These are phyloP conservation scores for Herpotrichia juniperi DNA, from an alignment of 2,329 filamentous ascomycete genomes.

Conservation along the genomic window DNA sequence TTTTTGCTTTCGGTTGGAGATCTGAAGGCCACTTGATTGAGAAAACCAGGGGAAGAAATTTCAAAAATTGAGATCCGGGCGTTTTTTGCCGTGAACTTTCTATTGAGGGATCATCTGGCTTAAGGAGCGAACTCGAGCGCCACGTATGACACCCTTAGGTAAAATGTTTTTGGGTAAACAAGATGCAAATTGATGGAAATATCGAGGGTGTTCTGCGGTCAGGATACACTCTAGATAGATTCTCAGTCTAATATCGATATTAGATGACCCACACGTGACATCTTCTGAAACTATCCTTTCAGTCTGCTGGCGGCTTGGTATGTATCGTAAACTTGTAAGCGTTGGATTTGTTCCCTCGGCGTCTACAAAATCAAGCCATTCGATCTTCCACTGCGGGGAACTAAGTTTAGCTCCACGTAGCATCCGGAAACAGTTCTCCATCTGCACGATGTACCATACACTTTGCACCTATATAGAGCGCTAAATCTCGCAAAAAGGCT, in stretches of 20 bases:
- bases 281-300: too few relatives aligned
- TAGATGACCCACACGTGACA: too few relatives aligned
- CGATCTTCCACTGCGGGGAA: not conserved
- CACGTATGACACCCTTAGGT: constrained; percentile 52
- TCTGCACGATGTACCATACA: not conserved
- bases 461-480: not conserved
- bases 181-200: constrained; percentile 13
- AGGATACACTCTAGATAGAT: constrained; percentile 7
- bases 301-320: too few relatives aligned
- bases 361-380: not conserved
- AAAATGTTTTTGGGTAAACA: constrained; percentile 35
- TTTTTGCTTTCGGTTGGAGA: constrained; percentile 23
- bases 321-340: too few relatives aligned
- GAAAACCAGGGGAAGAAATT: constrained; percentile 26
- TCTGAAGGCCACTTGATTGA: constrained; percentile 24
- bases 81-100: constrained; percentile 46
- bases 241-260: not conserved
- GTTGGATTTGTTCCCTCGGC: too few relatives aligned
- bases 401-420: not conserved
- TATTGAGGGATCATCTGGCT: constrained; percentile 53
- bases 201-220: constrained; percentile 11
- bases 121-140: constrained; percentile 48
- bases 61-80: constrained; percentile 27
- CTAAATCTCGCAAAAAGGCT: too few relatives aligned
- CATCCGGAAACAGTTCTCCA: constrained; percentile 5